Percentiles rank a stretch among this genome's conserved stretches.
Evolutionary conservation across 179 eudicot genomes (phyloP).

Genomic region (Patellifolia procumbens): DNA sequence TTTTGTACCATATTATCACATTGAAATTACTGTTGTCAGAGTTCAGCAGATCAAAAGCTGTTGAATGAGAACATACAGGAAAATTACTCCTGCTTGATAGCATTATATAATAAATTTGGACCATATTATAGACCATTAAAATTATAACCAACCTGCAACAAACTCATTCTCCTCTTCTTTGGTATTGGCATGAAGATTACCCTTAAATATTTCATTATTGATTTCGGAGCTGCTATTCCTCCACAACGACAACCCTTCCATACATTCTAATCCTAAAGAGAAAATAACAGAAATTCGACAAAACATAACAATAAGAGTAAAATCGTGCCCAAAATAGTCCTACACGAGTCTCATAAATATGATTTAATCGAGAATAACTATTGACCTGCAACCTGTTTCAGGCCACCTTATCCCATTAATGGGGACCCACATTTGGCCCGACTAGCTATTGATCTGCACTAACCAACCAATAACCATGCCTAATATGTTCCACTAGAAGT

Average conservation of each 20-base stretch:
- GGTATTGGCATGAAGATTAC: conserved; percentile 44
- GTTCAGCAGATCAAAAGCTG: conserved; percentile 81
- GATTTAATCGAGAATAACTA: not conserved
- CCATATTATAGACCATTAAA: not conserved
- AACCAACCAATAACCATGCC: no score
- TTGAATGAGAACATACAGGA: conserved; percentile 22
- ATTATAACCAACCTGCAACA: conserved; percentile 53
- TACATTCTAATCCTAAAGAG: conserved; percentile 51
- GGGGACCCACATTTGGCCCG: no score
- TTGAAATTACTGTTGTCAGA: conserved; percentile 56
- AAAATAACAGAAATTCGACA: not conserved
- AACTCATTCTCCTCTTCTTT: conserved; percentile 51
- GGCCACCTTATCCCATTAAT: no score
- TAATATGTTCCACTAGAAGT: not conserved
- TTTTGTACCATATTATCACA: conserved; percentile 69
- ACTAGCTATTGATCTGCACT: no score
- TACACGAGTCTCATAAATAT: not conserved
- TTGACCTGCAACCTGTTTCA: no score
- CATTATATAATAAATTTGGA: not conserved
- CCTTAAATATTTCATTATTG: conserved; percentile 63
- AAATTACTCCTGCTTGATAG: not conserved
- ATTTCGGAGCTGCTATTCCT: conserved; percentile 70
- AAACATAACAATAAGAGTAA: not conserved
- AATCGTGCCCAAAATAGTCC: not conserved
- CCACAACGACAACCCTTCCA: conserved; percentile 66